Evolutionary conservation across 371 early-diverging fungal species (phyloP).

Genomic region (Umbelopsis sp.): DNA sequence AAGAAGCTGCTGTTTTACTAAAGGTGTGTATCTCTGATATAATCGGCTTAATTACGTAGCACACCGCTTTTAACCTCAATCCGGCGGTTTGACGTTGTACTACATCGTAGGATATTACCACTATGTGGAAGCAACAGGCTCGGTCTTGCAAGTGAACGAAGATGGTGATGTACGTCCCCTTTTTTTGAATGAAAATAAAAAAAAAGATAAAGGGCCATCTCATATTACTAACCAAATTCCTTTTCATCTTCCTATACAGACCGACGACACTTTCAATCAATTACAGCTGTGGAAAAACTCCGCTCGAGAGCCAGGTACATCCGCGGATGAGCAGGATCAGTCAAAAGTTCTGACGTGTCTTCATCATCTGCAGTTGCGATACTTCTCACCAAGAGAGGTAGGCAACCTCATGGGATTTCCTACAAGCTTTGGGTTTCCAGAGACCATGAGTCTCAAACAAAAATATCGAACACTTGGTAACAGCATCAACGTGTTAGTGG

Average conservation of each 20-base stretch:
- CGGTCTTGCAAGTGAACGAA: conserved; percentile 63
- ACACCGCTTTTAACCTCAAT: not conserved
- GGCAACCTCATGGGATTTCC: conserved; percentile 86
- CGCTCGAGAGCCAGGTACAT: not conserved
- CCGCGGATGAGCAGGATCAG: conserved; percentile 1
- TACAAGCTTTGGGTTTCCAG: conserved; percentile 54
- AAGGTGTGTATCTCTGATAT: conserved; percentile 43
- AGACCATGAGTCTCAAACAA: conserved; percentile 58
- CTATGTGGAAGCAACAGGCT: conserved; percentile 79
- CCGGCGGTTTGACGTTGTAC: conserved; percentile 7
- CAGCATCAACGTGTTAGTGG: conserved; percentile 68
- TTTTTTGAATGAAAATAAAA: no score
- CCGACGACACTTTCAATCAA: conserved; percentile 12
- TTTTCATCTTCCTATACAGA: not conserved
- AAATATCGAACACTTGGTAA: conserved; percentile 71
- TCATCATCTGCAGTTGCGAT: conserved; percentile 60
- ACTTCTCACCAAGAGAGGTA: conserved; percentile 80
- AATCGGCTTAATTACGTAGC: not conserved
- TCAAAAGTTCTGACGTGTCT: conserved; percentile 24
- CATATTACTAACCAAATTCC: not conserved
- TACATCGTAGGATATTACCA: conserved; percentile 61
- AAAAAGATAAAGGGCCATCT: no score
- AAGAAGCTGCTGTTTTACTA: conserved; percentile 86
- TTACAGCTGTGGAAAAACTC: conserved; percentile 6
- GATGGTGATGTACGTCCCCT: conserved; percentile 46